Evolutionary conservation across 2,329 filamentous ascomycete genomes (phyloP).

Genomic region (Cladophialophora psammophila): DNA sequence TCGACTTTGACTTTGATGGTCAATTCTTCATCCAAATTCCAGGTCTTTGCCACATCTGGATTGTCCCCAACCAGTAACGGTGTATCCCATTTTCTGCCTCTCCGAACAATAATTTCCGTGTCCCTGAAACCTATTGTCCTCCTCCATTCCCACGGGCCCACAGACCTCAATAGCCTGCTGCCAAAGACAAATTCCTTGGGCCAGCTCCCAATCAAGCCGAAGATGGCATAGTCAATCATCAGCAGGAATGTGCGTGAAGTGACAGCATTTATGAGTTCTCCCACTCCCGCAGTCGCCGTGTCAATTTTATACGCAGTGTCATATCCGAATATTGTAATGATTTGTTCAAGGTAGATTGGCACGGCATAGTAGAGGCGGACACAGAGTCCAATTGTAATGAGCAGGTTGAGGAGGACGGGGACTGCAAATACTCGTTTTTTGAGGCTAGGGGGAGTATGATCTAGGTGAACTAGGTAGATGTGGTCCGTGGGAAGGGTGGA

Average conservation of each 20-base stretch:
- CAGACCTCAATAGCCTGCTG: conserved; percentile 58
- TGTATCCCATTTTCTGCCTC: conserved; percentile 75
- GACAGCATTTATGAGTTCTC: conserved; percentile 64
- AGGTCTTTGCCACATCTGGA: conserved; percentile 47
- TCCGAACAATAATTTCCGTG: conserved; percentile 80
- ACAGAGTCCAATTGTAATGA: conserved; percentile 68
- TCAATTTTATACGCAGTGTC: conserved; percentile 72
- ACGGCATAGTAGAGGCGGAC: conserved; percentile 73
- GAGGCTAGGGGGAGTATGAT: conserved; percentile 71
- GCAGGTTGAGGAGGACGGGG: conserved; percentile 76
- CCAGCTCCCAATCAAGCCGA: conserved; percentile 75
- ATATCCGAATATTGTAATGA: conserved; percentile 70
- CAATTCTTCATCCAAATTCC: conserved; percentile 59
- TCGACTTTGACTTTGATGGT: conserved; percentile 65
- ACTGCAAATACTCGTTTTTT: conserved; percentile 86
- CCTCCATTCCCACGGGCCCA: conserved; percentile 75
- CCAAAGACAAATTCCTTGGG: conserved; percentile 75
- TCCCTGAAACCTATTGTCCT: conserved; percentile 73
- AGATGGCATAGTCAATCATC: conserved; percentile 74
- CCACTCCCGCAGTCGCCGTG: conserved; percentile 63
- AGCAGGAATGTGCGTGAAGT: conserved; percentile 69
- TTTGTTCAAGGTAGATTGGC: conserved; percentile 75
- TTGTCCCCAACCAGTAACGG: conserved; percentile 53
- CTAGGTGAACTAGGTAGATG: conserved; percentile 86
- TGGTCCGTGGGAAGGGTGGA: conserved; percentile 70